These are phyloP conservation scores for Pseudogymnoascus sp. DNA, from an alignment of 2,329 filamentous ascomycete genomes.

Conservation along the genomic window DNA sequence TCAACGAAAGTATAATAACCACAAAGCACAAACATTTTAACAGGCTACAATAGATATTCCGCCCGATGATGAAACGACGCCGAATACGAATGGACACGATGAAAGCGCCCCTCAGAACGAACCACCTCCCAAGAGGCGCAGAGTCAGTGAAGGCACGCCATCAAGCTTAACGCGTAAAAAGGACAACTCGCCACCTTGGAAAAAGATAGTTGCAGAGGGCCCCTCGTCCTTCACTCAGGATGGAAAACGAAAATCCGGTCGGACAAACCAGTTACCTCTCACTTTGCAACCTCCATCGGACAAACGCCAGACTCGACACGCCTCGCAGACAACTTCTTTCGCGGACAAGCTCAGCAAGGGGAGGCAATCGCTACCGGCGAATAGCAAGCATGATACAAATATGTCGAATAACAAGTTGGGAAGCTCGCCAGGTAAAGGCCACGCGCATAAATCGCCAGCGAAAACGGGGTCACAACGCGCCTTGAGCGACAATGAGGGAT, in stretches of 20 bases:
- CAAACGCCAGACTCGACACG: conserved; percentile 47
- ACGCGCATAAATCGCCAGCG: neutral
- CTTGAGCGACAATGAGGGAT: neutral
- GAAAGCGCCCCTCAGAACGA: conserved; percentile 35
- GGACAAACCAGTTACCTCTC: conserved; percentile 51
- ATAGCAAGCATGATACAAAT: neutral
- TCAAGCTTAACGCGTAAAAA: conserved; percentile 39
- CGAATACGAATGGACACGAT: conserved; percentile 28
- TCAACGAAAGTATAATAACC: conserved; percentile 2
- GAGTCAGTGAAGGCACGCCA: conserved; percentile 46
- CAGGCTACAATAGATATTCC: conserved; percentile 20
- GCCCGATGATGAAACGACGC: conserved; percentile 22
- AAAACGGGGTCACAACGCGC: conserved; percentile 1
- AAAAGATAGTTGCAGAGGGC: conserved; percentile 74
- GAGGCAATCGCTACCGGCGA: neutral
- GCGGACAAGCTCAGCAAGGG: conserved; percentile 4
- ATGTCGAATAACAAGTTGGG: conserved; percentile 6
- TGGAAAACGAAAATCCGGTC: conserved; percentile 63
- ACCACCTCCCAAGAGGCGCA: conserved; percentile 60
- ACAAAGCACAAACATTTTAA: conserved; percentile 4
- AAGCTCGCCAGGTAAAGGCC: conserved; percentile 4
- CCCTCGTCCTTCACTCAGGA: conserved; percentile 77
- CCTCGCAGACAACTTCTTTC: conserved; percentile 32
- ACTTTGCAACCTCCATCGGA: conserved; percentile 46
- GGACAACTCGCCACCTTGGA: conserved; percentile 84